phyloP scores from a whole-genome alignment of 73 alveolate genomes.

The Blepharisma japonicum region DNA sequence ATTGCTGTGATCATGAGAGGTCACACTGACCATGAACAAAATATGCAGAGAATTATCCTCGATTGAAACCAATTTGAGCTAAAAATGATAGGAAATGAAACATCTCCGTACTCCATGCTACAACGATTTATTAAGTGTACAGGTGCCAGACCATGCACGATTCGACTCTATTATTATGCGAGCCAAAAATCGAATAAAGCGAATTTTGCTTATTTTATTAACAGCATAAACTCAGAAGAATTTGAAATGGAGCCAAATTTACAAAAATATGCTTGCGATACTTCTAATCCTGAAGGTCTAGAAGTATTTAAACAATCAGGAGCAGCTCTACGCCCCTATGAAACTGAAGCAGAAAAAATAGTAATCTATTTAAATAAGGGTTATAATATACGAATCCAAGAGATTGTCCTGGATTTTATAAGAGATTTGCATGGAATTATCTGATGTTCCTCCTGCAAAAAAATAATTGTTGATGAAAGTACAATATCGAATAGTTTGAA shows the following conservation, averaged over 20 bases:
- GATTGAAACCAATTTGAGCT: constrained; percentile 7
- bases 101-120: background rate
- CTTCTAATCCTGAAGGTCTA: background rate
- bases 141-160: constrained; percentile 7
- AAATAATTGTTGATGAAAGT: constrained; percentile 10
- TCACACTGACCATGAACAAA: background rate
- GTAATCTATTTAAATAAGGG: constrained; percentile 1
- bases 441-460: constrained; percentile 2
- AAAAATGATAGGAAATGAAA: constrained; percentile 19
- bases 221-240: background rate
- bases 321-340: constrained; percentile 2
- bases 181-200: constrained; percentile 27
- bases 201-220: constrained; percentile 23
- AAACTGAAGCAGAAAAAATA: constrained; percentile 14
- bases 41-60: background rate
- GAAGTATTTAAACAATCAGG: constrained; percentile 30
- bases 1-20: constrained; percentile 1
- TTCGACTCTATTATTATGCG: background rate
- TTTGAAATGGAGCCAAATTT: background rate
- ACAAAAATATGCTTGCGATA: constrained; percentile 7
- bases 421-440: constrained; percentile 12
- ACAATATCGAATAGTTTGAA: background rate
- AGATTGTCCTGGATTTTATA: constrained; percentile 22
- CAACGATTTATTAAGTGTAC: constrained; percentile 22
- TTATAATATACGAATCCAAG: constrained; percentile 22